Conservation (phyloP, 2,329 filamentous ascomycete species). For the Colletotrichum abscissum region DNA sequence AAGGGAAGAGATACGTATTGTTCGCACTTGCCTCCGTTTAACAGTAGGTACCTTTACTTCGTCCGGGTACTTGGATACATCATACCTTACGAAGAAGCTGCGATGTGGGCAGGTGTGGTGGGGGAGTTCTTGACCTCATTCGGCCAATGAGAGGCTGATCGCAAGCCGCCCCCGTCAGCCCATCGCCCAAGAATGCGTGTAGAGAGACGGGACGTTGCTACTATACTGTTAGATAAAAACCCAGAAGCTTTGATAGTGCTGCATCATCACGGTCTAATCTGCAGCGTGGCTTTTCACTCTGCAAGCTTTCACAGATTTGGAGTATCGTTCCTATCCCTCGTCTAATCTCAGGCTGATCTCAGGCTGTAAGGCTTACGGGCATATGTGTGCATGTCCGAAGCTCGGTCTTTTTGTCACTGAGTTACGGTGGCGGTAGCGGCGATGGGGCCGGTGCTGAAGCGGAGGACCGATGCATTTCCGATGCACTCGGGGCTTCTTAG, state of each 20-base stretch:
- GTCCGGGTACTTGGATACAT: not conserved
- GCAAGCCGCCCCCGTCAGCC: slow-evolving; percentile 3
- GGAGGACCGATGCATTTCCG: slow-evolving; percentile 17
- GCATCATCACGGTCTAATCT: slow-evolving; percentile 7
- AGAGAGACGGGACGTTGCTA: not conserved
- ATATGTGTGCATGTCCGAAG: not conserved
- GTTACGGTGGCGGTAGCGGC: not conserved
- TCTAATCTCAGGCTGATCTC: not conserved
- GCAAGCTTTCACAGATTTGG: too few species aligned
- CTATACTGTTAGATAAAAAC: not conserved
- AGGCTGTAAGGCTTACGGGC: not conserved
- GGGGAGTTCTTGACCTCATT: not conserved
- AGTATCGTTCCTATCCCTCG: too few species aligned
- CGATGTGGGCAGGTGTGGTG: not conserved
- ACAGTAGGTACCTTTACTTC: not conserved
- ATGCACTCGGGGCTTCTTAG: not conserved
- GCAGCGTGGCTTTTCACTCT: not conserved
- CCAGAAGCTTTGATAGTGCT: slow-evolving; percentile 18
- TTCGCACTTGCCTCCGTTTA: not conserved
- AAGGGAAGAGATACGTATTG: not conserved
- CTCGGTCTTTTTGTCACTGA: not conserved
- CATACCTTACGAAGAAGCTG: not conserved
- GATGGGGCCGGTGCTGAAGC: not conserved
- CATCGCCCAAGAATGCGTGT: not conserved
- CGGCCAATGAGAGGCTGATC: slow-evolving; percentile 20